Evolutionary conservation across 2,329 filamentous ascomycete genomes (phyloP).

Genomic region (Mycosphaerella sp.): DNA sequence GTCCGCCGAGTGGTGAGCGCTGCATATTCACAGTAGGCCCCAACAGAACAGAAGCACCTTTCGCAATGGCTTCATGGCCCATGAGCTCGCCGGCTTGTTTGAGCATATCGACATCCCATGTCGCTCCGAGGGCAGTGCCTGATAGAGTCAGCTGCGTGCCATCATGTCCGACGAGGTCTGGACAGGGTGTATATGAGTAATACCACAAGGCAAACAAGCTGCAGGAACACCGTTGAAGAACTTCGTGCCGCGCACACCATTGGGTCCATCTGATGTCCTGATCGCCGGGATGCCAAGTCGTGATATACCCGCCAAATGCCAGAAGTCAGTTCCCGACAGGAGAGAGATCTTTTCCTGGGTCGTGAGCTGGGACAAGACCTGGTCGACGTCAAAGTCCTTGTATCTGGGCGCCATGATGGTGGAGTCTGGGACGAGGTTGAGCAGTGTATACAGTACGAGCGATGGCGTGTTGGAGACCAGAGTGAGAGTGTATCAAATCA

Average conservation of each 20-base stretch:
- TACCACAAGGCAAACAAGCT: conserved; percentile 69
- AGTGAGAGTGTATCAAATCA: too few relatives aligned
- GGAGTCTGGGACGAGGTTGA: neutral
- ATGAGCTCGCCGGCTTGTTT: conserved; percentile 64
- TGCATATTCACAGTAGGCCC: conserved; percentile 78
- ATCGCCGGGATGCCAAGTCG: conserved; percentile 57
- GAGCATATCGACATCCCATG: conserved; percentile 68
- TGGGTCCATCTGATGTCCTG: conserved; percentile 62
- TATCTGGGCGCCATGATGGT: conserved; percentile 12
- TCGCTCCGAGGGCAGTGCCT: conserved; percentile 64
- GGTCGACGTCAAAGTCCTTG: conserved; percentile 29
- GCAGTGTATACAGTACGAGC: too few relatives aligned
- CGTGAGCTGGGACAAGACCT: conserved; percentile 28
- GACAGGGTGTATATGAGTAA: neutral
- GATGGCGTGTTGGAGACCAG: neutral
- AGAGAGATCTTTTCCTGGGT: conserved; percentile 30
- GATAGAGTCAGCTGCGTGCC: neutral
- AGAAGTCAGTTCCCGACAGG: conserved; percentile 51
- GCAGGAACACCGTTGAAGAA: conserved; percentile 61
- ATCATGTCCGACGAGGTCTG: neutral
- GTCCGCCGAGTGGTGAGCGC: conserved; percentile 71
- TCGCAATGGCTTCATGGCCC: conserved; percentile 63
- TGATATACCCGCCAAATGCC: conserved; percentile 59
- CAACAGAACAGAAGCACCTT: conserved; percentile 66
- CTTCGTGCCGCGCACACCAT: conserved; percentile 60